phyloP scores from a whole-genome alignment of 352 stramenopile species.

The Aphanomyces euteiches region DNA sequence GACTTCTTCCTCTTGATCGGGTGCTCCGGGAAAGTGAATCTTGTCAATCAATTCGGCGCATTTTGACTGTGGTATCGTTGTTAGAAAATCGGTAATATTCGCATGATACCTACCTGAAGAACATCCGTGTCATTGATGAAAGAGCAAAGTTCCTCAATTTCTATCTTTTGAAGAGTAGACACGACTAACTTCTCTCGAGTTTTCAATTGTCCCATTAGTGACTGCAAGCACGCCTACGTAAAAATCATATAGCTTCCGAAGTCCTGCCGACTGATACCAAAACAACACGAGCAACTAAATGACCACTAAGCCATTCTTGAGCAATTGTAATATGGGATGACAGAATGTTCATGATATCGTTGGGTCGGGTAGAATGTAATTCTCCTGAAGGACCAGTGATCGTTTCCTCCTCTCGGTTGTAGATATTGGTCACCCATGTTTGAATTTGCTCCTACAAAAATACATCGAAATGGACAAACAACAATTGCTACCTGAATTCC shows the following conservation, averaged over 20 bases:
- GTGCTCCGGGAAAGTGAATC: constrained; percentile 72
- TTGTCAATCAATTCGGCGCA: constrained; percentile 77
- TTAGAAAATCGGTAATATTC: too few species aligned
- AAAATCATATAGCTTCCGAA: not conserved
- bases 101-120: constrained; percentile 47
- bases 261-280: constrained; percentile 31
- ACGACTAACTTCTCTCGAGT: constrained; percentile 58
- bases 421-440: constrained; percentile 83
- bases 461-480: not conserved
- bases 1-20: constrained; percentile 55
- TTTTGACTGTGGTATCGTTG: constrained; percentile 46
- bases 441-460: constrained; percentile 51
- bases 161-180: constrained; percentile 41
- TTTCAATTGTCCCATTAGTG: constrained; percentile 74
- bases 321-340: constrained; percentile 83
- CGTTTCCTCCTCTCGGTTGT: constrained; percentile 71
- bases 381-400: constrained; percentile 56
- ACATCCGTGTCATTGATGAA: constrained; percentile 85
- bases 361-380: constrained; percentile 70
- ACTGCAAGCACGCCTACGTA: constrained; percentile 48
- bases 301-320: constrained; percentile 73
- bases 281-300: constrained; percentile 60
- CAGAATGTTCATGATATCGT: constrained; percentile 85
- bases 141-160: constrained; percentile 73
- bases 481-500: constrained; percentile 47